These are phyloP conservation scores for Thielaviopsis euricoi DNA, from an alignment of 2,329 filamentous ascomycete genomes.

Conservation along the genomic window DNA sequence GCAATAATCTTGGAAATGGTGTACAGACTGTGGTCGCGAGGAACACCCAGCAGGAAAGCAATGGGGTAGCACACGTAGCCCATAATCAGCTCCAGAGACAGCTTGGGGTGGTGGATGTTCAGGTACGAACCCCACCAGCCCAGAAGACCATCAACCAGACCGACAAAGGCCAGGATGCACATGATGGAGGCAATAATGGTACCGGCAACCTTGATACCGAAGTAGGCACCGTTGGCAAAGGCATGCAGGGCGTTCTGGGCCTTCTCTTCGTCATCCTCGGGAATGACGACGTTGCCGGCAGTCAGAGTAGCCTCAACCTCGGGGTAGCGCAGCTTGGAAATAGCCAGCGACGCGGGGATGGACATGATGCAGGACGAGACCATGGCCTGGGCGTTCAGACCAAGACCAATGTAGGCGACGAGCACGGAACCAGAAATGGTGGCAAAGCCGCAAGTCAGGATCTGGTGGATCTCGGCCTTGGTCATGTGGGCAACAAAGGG, in stretches of 20 bases:
- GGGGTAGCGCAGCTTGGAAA: constrained; percentile 79
- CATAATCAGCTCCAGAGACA: constrained; percentile 55
- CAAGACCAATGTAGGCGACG: constrained; percentile 70
- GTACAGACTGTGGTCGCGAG: constrained; percentile 46
- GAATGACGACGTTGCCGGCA: constrained; percentile 62
- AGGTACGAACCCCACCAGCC: constrained; percentile 75
- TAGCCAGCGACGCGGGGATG: constrained; percentile 76
- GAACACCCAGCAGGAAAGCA: constrained; percentile 67
- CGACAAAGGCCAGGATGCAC: constrained; percentile 66
- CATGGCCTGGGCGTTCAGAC: constrained; percentile 68
- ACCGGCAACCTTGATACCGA: constrained; percentile 72
- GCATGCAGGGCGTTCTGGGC: constrained; percentile 72
- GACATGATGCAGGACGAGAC: constrained; percentile 92
- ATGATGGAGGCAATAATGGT: constrained; percentile 70
- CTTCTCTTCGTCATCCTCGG: constrained; percentile 59
- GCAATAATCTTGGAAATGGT: constrained; percentile 67
- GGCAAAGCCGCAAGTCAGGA: constrained; percentile 85
- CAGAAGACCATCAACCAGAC: constrained; percentile 57
- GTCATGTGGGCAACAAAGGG: constrained; percentile 79
- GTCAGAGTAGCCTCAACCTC: constrained; percentile 79
- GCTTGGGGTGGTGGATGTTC: constrained; percentile 46
- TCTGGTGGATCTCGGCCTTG: constrained; percentile 73
- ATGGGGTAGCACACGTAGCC: constrained; percentile 66
- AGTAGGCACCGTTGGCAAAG: constrained; percentile 70
- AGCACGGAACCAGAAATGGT: constrained; percentile 82